phyloP scores from a whole-genome alignment of 2,329 filamentous ascomycete genomes.

The Nannizziopsis arthrosporioides region DNA sequence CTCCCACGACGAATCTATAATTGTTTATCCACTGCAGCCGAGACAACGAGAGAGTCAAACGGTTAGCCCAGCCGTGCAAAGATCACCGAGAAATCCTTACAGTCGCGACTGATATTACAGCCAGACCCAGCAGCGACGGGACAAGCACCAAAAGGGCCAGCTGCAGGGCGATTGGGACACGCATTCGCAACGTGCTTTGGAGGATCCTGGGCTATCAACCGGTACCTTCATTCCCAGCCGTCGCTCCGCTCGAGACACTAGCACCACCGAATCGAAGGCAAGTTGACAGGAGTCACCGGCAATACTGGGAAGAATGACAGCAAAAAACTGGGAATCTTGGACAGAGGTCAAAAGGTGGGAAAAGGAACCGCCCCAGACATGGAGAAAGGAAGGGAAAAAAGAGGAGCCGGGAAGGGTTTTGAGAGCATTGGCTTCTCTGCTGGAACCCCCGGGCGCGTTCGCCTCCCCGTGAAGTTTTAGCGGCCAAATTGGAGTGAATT shows the following conservation, averaged over 20 bases:
- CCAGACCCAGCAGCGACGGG: constrained; percentile 1
- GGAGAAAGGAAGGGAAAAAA: too few species aligned
- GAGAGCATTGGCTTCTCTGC: too few species aligned
- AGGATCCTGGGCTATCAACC: not conserved
- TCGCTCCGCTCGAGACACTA: not conserved
- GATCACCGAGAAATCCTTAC: not conserved
- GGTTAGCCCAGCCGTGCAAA: too few species aligned
- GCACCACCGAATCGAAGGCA: not conserved
- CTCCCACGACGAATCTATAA: constrained; percentile 1
- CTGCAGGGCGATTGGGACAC: constrained; percentile 7
- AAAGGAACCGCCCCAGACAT: too few species aligned
- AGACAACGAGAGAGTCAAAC: not conserved
- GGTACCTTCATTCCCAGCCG: not conserved
- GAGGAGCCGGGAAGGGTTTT: too few species aligned
- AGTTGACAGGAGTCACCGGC: not conserved
- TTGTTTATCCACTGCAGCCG: constrained; percentile 8
- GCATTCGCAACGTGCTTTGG: constrained; percentile 3
- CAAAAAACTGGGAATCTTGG: too few species aligned
- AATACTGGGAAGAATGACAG: too few species aligned
- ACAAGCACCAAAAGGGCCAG: constrained; percentile 5
- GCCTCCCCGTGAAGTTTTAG: too few species aligned
- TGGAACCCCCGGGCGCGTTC: too few species aligned
- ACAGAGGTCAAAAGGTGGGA: too few species aligned
- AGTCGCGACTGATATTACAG: constrained; percentile 1
- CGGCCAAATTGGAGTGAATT: not conserved